Base-by-base conservation (phyloP, 352 stramenopile species). In the Peronospora destructor region DNA sequence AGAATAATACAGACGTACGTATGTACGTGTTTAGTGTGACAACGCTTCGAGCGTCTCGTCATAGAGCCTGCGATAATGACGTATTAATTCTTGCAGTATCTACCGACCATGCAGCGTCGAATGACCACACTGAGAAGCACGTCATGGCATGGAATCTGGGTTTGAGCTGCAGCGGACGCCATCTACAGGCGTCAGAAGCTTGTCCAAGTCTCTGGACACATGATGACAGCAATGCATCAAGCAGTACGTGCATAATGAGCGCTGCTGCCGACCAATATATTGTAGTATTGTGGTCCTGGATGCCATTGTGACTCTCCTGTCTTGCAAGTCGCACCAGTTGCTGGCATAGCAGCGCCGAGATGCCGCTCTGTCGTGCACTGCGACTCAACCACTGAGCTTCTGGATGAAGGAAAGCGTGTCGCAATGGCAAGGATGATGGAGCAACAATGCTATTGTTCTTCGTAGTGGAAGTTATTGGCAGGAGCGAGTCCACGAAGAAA, bases 131-230 rank as follows among this genome's bases (percentile, higher is more conserved):
- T 1, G 57, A 50, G 1, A 76, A 73, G 58, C 77, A 88, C 23
- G 56, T 56, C 77, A 88, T 88, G 5, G 70, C 53, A 43, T 84
- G 71, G 34, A 77, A 85, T 42, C 65, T 56, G 0, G 77, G 77
- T 40, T 83, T 85, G 26, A 60, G 42, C 29, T 68, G 52, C 17
- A 10, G 41, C 2, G 50, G 25, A 9, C 56, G 53, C 77, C 77
- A 88, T 43, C 61, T 66, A 35, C 77, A 88, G 13, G 61, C 66
- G 8, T 61, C 47, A 36, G 59, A 53, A 0, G 35, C 6, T 9
- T 19, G 19, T 12, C 49, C 60, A 3, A 68, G 36, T 14, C 69
- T 56, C 10, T 68, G 44, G 5, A 30, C 34, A 51, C 73, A 86
- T 1, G 54, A 45, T 21, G 42, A 48, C 6, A 85, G 55, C 38